Evolutionary conservation across 805 yeast genomes (phyloP), one percentile per base, ranked within the genome.

Genomic region (Nakazawaea sp.): DNA sequence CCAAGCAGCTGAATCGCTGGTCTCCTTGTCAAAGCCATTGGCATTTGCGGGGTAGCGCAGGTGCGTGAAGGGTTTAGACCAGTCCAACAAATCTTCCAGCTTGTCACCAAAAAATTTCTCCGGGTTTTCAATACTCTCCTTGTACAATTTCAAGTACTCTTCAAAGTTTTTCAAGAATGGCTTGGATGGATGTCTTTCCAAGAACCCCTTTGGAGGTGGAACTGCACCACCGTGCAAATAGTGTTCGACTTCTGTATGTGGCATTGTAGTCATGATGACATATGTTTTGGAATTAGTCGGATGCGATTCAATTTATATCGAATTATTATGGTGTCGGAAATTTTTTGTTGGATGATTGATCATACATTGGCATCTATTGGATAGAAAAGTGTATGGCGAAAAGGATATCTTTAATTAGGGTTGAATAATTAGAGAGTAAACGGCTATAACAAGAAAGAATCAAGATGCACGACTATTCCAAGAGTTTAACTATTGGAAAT

Each of bases 1-100:
- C 92, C 92, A 84, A 24, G 85, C 74, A 16, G 80, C 59, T 31
- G 69, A 64, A 45, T 67, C 72, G 30, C 71, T 72, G 44, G 71
- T 54, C 44, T 61, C 57, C 58, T 75, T 74, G 38, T 70, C 62
- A 45, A 69, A 56, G 43, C 70, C 58, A 52, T 59, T 48, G 52
- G 60, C 49, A 41, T 49, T 41, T 16, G 59, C 56, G 1, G 78
- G 78, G 41, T 57, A 60, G 40, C 74, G 62, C 11, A 74, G 62
- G 17, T 53, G 48, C 35, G 67, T 66, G 52, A 77, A 78, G 9
- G 70, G 72, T 31, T 55, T 67, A 45, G 58, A 59, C 84, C 84
- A 78, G 43, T 61, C 55, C 47, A 78, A 63, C 44, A 55, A 52
- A 33, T 71, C 65, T 16, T 51, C 50, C 13, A 80, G 84, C 58